These are phyloP conservation scores for Termitomyces sp. DNA, from an alignment of 768 basidiomycete species.

Conservation along the genomic window DNA sequence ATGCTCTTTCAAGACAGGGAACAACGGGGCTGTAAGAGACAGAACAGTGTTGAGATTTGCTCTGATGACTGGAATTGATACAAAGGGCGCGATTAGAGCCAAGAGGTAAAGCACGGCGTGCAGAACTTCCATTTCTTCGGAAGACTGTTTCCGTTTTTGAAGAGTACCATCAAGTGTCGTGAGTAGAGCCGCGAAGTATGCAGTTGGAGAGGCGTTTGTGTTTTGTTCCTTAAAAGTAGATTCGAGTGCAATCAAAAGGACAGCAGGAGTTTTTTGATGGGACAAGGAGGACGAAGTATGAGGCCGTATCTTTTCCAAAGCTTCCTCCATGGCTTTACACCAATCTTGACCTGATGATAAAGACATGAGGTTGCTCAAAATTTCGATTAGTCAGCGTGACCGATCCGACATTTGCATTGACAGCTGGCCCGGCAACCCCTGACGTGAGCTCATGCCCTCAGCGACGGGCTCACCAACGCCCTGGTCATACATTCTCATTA, in stretches of 20 bases:
- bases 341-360: too few species aligned
- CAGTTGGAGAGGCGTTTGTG: slow-evolving; percentile 69
- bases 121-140: slow-evolving; percentile 67
- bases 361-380: too few species aligned
- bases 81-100: slow-evolving; percentile 70
- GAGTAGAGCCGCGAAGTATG: slow-evolving; percentile 90
- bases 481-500: slow-evolving; percentile 65
- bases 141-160: slow-evolving; percentile 45
- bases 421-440: too few species aligned
- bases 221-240: slow-evolving; percentile 66
- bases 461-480: slow-evolving; percentile 30
- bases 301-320: slow-evolving; percentile 80
- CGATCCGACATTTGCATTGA: neutral
- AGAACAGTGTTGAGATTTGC: slow-evolving; percentile 69
- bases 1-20: slow-evolving; percentile 55
- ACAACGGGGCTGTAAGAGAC: slow-evolving; percentile 72
- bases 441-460: slow-evolving; percentile 11
- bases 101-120: slow-evolving; percentile 84
- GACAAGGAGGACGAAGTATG: slow-evolving; percentile 76
- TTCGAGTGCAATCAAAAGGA: slow-evolving; percentile 81
- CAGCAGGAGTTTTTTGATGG: slow-evolving; percentile 88
- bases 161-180: slow-evolving; percentile 79
- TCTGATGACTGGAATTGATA: slow-evolving; percentile 75
- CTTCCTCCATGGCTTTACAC: slow-evolving; percentile 47
- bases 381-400: slow-evolving; percentile 26